Evolutionary conservation across 1,284 basidiomycete species (phyloP), one percentile per base, ranked within the genome.

Genomic region (Puccinia triticina): DNA sequence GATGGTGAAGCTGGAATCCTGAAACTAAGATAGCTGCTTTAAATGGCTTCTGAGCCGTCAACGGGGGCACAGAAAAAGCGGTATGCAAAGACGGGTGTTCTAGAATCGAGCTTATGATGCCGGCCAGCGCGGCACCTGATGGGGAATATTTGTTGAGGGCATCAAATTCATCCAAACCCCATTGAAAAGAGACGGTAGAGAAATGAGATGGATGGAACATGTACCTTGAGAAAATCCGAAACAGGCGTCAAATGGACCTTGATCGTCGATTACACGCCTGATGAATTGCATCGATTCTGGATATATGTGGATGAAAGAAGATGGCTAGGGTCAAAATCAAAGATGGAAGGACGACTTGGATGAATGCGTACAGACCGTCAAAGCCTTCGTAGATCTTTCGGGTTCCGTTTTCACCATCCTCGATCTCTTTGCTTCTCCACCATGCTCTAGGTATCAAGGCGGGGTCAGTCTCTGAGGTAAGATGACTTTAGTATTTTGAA

Each of bases 161-260:
- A 66, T 18, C 7, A 23, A 40, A 50, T 18, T 5, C n/a, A 10
- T 14, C 16, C 29, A 3, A 53, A n/a, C n/a, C n/a, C n/a, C n/a
- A n/a, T n/a, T n/a, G 46, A 53, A 50, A 26, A 64, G 59, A 64
- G 67, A 3, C 26, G 23, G 2, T 74, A 32, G 46, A 46, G 21
- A 26, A 81, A 48, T 14, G 59, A 34, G 16, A 40, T 12, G 11
- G 40, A 43, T 26, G 11, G 40, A 55, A 29, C 26, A n/a, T n/a
- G n/a, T 50, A 76, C 80, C 80, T 76, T 82, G 80, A 46, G 80
- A 82, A 59, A 82, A 82, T 37, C 80, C 80, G 11, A 82, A 82
- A 53, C 80, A 82, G 16, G 73, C 73, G 23, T 75, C 80, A 82
- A 82, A 82, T 11, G 80, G 80, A 26, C 80, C 80, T 59, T 82